A percentile compares a stretch with the other conserved stretches of the same genome.
phyloP scores from a whole-genome alignment of 1,284 basidiomycete species.

The Trametes polyzona region DNA sequence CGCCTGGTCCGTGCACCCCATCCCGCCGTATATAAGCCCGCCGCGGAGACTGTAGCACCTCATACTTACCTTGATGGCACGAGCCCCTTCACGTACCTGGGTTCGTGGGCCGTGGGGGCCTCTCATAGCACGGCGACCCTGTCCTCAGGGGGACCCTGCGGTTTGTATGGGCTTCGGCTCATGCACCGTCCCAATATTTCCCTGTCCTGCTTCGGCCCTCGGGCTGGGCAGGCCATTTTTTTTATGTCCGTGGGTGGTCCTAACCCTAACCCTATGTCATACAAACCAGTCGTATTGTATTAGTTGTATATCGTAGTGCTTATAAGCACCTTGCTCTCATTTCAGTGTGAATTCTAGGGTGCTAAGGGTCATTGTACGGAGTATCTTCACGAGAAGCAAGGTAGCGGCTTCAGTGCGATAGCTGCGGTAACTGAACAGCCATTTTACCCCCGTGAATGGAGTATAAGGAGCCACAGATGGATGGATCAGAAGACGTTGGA shows the following conservation, averaged over 20 bases:
- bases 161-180: constrained; percentile 39
- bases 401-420: no score
- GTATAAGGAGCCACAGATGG: no score
- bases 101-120: constrained; percentile 23
- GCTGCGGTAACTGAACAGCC: no score
- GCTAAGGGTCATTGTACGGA: no score
- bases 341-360: no score
- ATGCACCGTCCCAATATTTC: constrained; percentile 40
- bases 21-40: constrained; percentile 16
- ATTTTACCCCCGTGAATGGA: no score
- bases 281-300: not conserved
- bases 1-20: constrained; percentile 29
- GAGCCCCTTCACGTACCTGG: constrained; percentile 21
- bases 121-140: constrained; percentile 35
- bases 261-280: constrained; percentile 29
- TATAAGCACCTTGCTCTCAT: not conserved
- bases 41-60: not conserved
- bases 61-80: constrained; percentile 33
- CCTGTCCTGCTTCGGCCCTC: constrained; percentile 33
- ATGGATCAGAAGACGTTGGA: no score
- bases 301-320: not conserved
- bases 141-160: constrained; percentile 35
- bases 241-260: constrained; percentile 13
- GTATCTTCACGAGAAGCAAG: no score
- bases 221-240: constrained; percentile 37